Base-by-base conservation (phyloP, 331 rosid genomes). In the Cydonia oblonga region DNA sequence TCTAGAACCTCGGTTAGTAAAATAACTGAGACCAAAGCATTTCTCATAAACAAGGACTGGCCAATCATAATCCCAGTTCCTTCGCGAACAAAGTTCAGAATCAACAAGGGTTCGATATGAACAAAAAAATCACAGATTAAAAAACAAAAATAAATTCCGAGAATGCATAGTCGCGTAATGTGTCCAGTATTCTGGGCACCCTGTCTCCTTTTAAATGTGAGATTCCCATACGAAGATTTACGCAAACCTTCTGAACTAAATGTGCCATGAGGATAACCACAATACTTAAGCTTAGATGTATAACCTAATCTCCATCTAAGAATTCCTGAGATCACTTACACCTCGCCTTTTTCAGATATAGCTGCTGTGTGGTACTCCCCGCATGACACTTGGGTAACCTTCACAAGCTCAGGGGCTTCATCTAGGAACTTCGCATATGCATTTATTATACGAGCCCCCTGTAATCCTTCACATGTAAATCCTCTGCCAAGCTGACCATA, bases 281-380 rank as follows among this genome's bases (percentile, higher is more conserved):
- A 82, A 80, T 81, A 80, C 79, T 81, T 86, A 80, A 81, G 84
- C 79, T 78, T 78, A 88, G 67, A 87, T 78, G 66, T 75, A 85
- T 74, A 78, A 87, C 81, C 57, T 75, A 81, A 84, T 83, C 92
- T 87, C 88, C 92, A 84, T 71, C 76, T 71, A 87, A 76, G 77
- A 80, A 86, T 79, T 81, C 84, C 90, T 86, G 79, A 80, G 75
- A 75, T 83, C 90, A 93, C 98, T 93, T 90, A 90, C 98, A 89
- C 96, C 96, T 93, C 96, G 84, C 92, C 97, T 77, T 70, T 80
- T 54, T 93, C 93, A 78, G 97, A 90, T 80, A 90, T 80, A 81
- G 95, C 98, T 28, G 97, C 98, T 5, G 92, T 75, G 84, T 93
- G 96, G 90, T 90, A 90, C 88, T 93, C 98, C 87, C 98, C 98